Percentiles rank a stretch among this genome's conserved stretches.
Evolutionary conservation across 805 yeast species (phyloP).

Genomic region (Spathaspora sp.): DNA sequence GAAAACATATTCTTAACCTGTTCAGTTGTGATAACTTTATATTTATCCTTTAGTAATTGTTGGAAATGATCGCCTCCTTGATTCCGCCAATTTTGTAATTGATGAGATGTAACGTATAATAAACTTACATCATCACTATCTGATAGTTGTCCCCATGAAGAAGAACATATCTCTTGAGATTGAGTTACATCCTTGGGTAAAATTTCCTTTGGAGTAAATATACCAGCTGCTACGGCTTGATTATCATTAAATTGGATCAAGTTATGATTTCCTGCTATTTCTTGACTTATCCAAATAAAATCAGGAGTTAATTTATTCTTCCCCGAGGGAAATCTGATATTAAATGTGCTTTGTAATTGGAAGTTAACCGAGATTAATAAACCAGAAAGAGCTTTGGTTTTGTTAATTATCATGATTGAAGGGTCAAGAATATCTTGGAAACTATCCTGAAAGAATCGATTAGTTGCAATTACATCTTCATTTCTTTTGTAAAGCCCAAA

Average conservation of each 20-base stretch:
- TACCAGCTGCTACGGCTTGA: constrained; percentile 27
- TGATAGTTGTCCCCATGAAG: constrained; percentile 34
- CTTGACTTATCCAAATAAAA: constrained; percentile 32
- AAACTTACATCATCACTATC: constrained; percentile 20
- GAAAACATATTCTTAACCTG: constrained; percentile 6
- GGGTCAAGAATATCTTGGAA: constrained; percentile 26
- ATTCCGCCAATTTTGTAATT: constrained; percentile 25
- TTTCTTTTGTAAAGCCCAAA: constrained; percentile 15
- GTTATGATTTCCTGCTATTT: constrained; percentile 20
- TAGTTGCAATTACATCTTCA: constrained; percentile 7
- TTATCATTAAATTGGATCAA: constrained; percentile 20
- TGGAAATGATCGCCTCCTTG: constrained; percentile 12
- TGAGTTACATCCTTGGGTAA: constrained; percentile 14
- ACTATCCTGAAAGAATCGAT: constrained; percentile 18
- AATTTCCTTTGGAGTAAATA: constrained; percentile 25
- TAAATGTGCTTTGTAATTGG: constrained; percentile 17
- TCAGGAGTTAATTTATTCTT: constrained; percentile 17
- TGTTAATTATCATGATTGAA: constrained; percentile 24
- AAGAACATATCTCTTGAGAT: constrained; percentile 31
- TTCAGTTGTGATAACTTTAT: constrained; percentile 5
- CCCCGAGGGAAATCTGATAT: constrained; percentile 15
- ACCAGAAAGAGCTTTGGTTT: constrained; percentile 22
- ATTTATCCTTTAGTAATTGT: constrained; percentile 14
- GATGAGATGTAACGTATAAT: constrained; percentile 31
- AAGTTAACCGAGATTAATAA: constrained; percentile 22